Evolutionary conservation across 1,284 basidiomycete genomes (phyloP), one percentile per base, ranked within the genome.

Genomic region (Takashimella tepidaria): DNA sequence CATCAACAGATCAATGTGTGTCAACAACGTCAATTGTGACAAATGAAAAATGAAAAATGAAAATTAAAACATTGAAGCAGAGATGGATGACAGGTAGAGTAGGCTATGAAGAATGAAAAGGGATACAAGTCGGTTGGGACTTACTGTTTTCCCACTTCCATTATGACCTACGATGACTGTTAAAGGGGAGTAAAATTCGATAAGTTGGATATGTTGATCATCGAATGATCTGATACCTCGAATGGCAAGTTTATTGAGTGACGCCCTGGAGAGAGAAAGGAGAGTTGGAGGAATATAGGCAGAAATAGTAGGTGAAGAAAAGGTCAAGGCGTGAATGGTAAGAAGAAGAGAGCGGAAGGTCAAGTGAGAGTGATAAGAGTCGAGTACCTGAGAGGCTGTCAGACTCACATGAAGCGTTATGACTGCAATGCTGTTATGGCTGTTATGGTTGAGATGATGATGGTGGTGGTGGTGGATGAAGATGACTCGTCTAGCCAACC

Each of bases 161-260:
- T 98, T 98, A 78, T 95, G 90, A 4, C 96, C 96, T 6, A 98
- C 93, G 61, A 98, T 98, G 70, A 99, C 93, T 0, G 96, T 99
- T 52, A 99, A 87, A 2, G 96, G 96, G 13, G 87, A 86, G 78
- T 92, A 97, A 79, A 98, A 98, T 73, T 98, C 90, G 72, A 98
- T 97, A 64, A 98, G 85, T 12, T 92, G 83, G 58, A 96, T 84
- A 62, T 88, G 84, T 68, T 97, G 96, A 81, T 97, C 90, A 79
- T 93, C 91, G 68, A 95, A 95, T 0, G 89, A 90, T 13, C 79
- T 71, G 55, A 79, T 77, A 22, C 77, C 77, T 16, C 89, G 85
- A 53, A 92, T 92, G 42, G 89, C 90, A 42, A 93, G 84, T 75
- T 92, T 92, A 80, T 92, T 86, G 48, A 93, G 79, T 53, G 82